A percentile compares a stretch with the other conserved stretches of the same genome.
phyloP scores from a whole-genome alignment of 2,329 filamentous ascomycete species.

The Paracoccidioides brasiliensis region DNA sequence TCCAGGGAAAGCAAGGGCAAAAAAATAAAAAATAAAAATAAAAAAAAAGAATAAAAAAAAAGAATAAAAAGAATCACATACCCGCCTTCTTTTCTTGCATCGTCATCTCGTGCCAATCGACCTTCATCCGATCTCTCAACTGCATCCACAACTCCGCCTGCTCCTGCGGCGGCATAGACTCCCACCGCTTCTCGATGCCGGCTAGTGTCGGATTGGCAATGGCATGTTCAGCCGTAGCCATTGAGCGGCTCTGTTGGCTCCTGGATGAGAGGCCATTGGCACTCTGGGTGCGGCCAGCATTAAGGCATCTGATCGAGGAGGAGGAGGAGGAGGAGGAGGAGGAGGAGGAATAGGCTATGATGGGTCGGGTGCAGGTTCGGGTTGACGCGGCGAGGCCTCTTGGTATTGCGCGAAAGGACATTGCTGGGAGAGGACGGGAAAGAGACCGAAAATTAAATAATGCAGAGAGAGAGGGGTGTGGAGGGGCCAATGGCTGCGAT shows the following conservation, averaged over 20 bases:
- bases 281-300: slow-evolving; percentile 23
- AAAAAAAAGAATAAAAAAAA: background rate
- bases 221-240: slow-evolving; percentile 60
- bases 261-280: background rate
- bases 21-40: background rate
- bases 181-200: slow-evolving; percentile 99
- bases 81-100: slow-evolving; percentile 98
- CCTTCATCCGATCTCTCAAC: slow-evolving; percentile 96
- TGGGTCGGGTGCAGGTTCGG: slow-evolving; percentile 5
- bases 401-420: slow-evolving; percentile 35
- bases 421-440: slow-evolving; percentile 20
- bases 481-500: background rate
- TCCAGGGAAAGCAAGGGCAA: background rate
- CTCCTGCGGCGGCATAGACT: slow-evolving; percentile 93
- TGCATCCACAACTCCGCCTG: slow-evolving; percentile 99
- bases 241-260: slow-evolving; percentile 36
- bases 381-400: slow-evolving; percentile 30
- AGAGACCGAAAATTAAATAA: slow-evolving; percentile 16
- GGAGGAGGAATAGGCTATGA: slow-evolving; percentile 12
- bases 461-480: slow-evolving; percentile 11
- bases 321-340: slow-evolving; percentile 12
- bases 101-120: slow-evolving; percentile 89
- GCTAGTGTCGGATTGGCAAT: slow-evolving; percentile 96
- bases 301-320: slow-evolving; percentile 15
- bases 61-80: slow-evolving; percentile 41